These are phyloP conservation scores for Leishmania turanica DNA, from an alignment of 208 protist species.

Conservation along the genomic window DNA sequence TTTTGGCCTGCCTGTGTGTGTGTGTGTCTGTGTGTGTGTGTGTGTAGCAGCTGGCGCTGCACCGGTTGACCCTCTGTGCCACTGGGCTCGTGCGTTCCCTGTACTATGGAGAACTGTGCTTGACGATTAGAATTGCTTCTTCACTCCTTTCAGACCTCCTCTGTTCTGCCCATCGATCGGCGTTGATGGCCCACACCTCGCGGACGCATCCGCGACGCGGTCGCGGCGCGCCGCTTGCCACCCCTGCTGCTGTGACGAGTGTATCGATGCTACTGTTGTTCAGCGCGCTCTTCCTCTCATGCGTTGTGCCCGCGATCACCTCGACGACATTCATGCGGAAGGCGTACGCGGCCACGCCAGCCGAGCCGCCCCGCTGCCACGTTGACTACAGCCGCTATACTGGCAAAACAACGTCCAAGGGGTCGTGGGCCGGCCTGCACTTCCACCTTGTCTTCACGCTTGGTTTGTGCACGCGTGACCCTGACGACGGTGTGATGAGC, in stretches of 20 bases:
- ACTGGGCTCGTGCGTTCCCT: background rate
- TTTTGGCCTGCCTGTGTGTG: background rate
- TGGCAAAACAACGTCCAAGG: conserved; percentile 39
- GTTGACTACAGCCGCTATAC: conserved; percentile 39
- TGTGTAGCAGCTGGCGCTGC: background rate
- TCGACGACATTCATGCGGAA: background rate
- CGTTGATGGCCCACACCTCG: background rate
- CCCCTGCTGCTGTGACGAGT: background rate
- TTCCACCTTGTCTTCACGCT: conserved; percentile 43
- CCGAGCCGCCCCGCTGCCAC: conserved; percentile 39
- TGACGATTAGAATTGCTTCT: background rate
- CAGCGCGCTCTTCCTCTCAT: background rate
- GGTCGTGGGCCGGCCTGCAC: conserved; percentile 44
- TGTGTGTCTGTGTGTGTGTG: background rate
- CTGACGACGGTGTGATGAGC: conserved; percentile 30
- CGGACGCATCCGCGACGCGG: background rate
- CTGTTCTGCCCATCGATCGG: background rate
- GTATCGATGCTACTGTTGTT: background rate
- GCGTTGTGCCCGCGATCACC: background rate
- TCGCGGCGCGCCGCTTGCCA: background rate
- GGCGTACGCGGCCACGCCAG: background rate
- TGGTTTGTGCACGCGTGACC: conserved; percentile 37
- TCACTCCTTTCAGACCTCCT: background rate
- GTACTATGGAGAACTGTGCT: background rate
- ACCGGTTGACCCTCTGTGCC: background rate